Conservation (phyloP, 2,329 filamentous ascomycete genomes). For the Ascosphaera pollenicola region DNA sequence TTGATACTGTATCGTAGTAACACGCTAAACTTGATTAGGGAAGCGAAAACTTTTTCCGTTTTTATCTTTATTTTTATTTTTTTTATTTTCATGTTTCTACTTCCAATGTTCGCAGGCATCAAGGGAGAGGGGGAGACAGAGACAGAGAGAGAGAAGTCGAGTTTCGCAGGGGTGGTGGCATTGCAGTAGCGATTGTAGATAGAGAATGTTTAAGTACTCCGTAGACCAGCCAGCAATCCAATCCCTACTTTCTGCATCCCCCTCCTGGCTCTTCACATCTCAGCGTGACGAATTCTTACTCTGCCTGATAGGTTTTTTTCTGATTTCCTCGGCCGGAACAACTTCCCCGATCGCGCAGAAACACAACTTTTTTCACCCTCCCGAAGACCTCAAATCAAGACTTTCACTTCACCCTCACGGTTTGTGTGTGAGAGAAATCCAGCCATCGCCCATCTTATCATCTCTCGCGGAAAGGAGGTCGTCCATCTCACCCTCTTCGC, state of each 20-base stretch:
- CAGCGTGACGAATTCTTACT: conserved; percentile 38
- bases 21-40: conserved; percentile 9
- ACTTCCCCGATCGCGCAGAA: neutral
- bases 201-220: too few species aligned
- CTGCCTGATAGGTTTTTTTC: too few species aligned
- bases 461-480: neutral
- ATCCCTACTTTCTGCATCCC: neutral
- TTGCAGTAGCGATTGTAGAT: too few species aligned
- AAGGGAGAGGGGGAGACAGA: neutral
- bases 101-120: too few species aligned
- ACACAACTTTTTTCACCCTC: neutral
- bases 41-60: neutral
- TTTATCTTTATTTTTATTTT: conserved; percentile 62
- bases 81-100: too few species aligned
- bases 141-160: too few species aligned
- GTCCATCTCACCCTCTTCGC: too few species aligned
- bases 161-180: too few species aligned
- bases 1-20: too few species aligned
- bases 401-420: neutral
- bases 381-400: neutral
- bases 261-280: neutral
- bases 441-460: too few species aligned
- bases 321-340: conserved; percentile 1
- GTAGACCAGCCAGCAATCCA: too few species aligned
- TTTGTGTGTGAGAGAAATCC: neutral